These are phyloP conservation scores for Boletus speciosus DNA, from an alignment of 768 basidiomycete species.

Conservation along the genomic window DNA sequence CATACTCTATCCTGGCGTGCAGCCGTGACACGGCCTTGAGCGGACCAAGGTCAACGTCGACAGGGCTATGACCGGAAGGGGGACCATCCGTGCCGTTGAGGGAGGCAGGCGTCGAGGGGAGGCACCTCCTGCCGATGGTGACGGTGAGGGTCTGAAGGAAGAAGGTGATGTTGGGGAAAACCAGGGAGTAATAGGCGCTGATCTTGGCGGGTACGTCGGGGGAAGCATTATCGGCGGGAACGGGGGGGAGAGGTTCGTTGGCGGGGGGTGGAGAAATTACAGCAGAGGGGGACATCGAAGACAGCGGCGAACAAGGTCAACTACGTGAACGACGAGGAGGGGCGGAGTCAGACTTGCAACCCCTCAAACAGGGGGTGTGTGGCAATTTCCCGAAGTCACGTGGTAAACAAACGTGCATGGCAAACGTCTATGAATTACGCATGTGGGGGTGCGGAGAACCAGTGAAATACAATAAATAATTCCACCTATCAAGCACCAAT, in stretches of 20 bases:
- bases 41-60: constrained; percentile 90
- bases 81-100: constrained; percentile 46
- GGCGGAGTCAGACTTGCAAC: not conserved
- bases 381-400: constrained; percentile 17
- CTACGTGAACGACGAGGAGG: constrained; percentile 10
- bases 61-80: constrained; percentile 35
- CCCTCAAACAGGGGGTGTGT: constrained; percentile 8
- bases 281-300: constrained; percentile 26
- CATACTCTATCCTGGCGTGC: constrained; percentile 93
- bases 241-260: constrained; percentile 4
- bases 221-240: constrained; percentile 3
- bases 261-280: constrained; percentile 5
- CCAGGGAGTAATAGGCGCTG: constrained; percentile 89
- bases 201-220: constrained; percentile 63
- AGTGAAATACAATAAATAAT: constrained; percentile 6
- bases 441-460: not conserved
- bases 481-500: constrained; percentile 20
- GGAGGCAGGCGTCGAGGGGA: constrained; percentile 54
- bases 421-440: not conserved
- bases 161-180: constrained; percentile 93
- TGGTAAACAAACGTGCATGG: constrained; percentile 22
- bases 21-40: constrained; percentile 97
- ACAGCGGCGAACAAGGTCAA: constrained; percentile 7
- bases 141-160: constrained; percentile 95
- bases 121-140: constrained; percentile 89